These are phyloP conservation scores for Iris pallida DNA, from an alignment of 116 monocot genomes.

Conservation along the genomic window DNA sequence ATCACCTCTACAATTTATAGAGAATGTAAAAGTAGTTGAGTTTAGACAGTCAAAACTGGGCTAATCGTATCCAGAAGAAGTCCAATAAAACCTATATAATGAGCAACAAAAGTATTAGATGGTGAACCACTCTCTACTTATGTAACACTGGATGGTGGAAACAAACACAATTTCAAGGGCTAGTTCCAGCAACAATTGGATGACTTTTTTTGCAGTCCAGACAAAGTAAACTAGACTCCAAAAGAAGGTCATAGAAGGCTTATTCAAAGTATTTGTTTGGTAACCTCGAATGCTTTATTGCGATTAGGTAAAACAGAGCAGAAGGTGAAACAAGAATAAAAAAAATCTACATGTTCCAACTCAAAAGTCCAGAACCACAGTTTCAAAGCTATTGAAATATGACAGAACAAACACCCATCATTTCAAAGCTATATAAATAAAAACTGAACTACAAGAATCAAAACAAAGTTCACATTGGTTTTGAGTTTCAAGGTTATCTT, in stretches of 20 bases:
- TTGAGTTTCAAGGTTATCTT: no score
- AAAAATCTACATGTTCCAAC: no score
- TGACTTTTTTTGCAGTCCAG: conserved; percentile 86
- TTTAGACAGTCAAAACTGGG: conserved; percentile 70
- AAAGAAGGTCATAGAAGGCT: conserved; percentile 90
- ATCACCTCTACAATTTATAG: conserved; percentile 83
- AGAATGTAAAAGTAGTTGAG: conserved; percentile 77
- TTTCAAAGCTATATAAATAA: no score
- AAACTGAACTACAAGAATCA: no score
- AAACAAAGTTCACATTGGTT: no score
- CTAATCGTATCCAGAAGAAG: conserved; percentile 82
- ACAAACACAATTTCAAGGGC: conserved; percentile 87
- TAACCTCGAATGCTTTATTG: no score
- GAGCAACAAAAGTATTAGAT: conserved; percentile 25
- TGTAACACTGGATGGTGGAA: conserved; percentile 60
- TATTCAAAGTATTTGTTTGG: no score
- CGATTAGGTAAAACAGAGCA: no score
- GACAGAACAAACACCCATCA: no score
- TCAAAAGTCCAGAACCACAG: no score
- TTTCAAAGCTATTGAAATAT: no score
- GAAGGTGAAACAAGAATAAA: no score
- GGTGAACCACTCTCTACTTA: conserved; percentile 34
- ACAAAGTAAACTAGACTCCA: conserved; percentile 83
- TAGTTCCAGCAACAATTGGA: conserved; percentile 87
- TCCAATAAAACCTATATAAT: conserved; percentile 73